These are phyloP conservation scores for Prunella vulgaris DNA, from an alignment of 257 asterid species.

Conservation along the genomic window DNA sequence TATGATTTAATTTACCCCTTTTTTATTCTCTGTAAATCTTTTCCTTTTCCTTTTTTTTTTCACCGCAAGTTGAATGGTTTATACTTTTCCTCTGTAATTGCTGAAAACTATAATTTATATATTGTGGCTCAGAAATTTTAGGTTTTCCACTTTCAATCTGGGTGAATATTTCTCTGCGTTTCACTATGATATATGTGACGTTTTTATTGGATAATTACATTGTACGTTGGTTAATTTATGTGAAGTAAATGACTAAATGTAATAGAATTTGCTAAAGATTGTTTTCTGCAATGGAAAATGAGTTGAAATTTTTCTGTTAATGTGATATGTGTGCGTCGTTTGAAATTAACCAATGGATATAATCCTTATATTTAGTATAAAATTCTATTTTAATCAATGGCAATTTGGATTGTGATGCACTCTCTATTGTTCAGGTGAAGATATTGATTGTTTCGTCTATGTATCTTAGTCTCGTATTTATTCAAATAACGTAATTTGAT, in stretches of 20 bases:
- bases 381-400: background rate
- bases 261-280: background rate
- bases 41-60: background rate
- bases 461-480: background rate
- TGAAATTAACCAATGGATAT: background rate
- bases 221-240: background rate
- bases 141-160: background rate
- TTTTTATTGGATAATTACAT: background rate
- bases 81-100: background rate
- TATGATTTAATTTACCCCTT: background rate
- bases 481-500: background rate
- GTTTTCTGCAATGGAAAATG: background rate
- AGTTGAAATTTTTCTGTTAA: background rate
- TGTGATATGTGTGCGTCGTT: background rate
- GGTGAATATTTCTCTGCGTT: background rate
- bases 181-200: background rate
- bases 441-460: background rate
- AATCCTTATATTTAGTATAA: background rate
- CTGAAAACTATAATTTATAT: too few relatives aligned
- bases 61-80: background rate
- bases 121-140: background rate
- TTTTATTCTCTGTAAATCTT: background rate
- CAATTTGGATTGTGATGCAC: background rate
- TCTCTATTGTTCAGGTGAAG: background rate
- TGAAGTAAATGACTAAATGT: background rate